These are phyloP conservation scores for Ceratocystis destructans DNA, from an alignment of 2,329 filamentous ascomycete species.

Conservation along the genomic window DNA sequence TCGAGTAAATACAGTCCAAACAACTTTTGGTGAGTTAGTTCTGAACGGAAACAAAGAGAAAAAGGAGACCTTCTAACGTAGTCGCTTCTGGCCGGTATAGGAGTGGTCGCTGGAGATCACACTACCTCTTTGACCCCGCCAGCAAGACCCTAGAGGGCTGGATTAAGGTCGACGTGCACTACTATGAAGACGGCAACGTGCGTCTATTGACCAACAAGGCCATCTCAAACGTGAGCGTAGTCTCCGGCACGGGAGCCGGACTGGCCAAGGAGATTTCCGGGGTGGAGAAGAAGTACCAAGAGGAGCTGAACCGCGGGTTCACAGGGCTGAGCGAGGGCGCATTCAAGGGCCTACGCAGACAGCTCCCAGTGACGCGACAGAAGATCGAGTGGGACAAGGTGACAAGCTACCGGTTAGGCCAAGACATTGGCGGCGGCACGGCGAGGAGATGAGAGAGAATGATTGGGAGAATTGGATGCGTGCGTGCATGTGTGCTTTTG, in stretches of 20 bases:
- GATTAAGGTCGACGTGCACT: slow-evolving; percentile 92
- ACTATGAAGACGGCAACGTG: slow-evolving; percentile 98
- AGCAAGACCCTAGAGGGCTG: slow-evolving; percentile 56
- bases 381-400: slow-evolving; percentile 99
- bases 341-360: slow-evolving; percentile 84
- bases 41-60: neutral
- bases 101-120: slow-evolving; percentile 92
- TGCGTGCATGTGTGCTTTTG: too few relatives aligned
- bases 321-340: slow-evolving; percentile 78
- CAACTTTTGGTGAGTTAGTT: slow-evolving; percentile 68
- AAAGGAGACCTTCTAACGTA: neutral
- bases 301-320: slow-evolving; percentile 87
- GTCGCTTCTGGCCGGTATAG: slow-evolving; percentile 29
- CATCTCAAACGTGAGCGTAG: slow-evolving; percentile 43
- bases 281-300: slow-evolving; percentile 85
- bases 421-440: slow-evolving; percentile 61
- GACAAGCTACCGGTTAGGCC: slow-evolving; percentile 73
- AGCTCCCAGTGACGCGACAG: slow-evolving; percentile 90
- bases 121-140: slow-evolving; percentile 66
- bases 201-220: slow-evolving; percentile 80
- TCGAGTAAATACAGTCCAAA: slow-evolving; percentile 96
- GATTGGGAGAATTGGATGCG: too few relatives aligned
- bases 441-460: slow-evolving; percentile 33
- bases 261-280: slow-evolving; percentile 65
- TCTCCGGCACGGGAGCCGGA: slow-evolving; percentile 49